Conservation (phyloP, 225 moss, liverwort and hornwort genomes). For the Antitrichia curtipendula region DNA sequence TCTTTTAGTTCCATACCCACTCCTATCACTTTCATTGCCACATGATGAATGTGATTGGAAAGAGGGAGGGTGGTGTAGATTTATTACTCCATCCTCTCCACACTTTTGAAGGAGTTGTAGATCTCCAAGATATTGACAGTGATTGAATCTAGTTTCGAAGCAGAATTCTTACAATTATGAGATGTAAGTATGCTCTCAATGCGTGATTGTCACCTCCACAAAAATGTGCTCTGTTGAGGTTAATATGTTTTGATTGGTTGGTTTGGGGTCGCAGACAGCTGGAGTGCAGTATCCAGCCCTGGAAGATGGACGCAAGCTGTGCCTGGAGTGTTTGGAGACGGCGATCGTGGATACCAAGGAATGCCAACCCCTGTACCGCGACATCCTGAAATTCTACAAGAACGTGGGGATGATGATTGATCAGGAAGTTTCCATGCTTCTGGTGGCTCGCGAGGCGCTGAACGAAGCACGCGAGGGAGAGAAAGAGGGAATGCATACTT, state of each 20-base stretch:
- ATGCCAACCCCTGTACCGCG: slow-evolving; percentile 42
- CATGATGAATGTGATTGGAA: not conserved
- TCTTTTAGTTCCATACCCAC: not conserved
- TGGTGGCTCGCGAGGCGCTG: slow-evolving; percentile 51
- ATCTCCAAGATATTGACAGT: not conserved
- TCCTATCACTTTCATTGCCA: not conserved
- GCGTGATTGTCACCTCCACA: not conserved
- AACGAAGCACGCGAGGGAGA: slow-evolving; percentile 58
- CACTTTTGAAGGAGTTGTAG: not conserved
- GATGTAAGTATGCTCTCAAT: not conserved
- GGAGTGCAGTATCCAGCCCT: slow-evolving; percentile 24
- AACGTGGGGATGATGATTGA: slow-evolving; percentile 47
- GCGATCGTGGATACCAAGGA: slow-evolving; percentile 41
- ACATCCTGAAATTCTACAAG: slow-evolving; percentile 49
- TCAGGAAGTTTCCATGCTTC: slow-evolving; percentile 41
- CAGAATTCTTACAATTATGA: not conserved
- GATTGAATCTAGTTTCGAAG: too few relatives aligned
- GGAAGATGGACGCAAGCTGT: slow-evolving; percentile 52
- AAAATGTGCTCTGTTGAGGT: not conserved
- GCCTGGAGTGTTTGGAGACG: slow-evolving; percentile 54
- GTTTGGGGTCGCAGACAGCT: slow-evolving; percentile 24
- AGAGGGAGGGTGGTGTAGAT: not conserved
- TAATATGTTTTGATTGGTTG: not conserved
- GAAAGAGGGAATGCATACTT: slow-evolving; percentile 46
- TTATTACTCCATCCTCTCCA: not conserved